phyloP scores from a whole-genome alignment of 495 filamentous ascomycete genomes.

The Darksidea phi region DNA sequence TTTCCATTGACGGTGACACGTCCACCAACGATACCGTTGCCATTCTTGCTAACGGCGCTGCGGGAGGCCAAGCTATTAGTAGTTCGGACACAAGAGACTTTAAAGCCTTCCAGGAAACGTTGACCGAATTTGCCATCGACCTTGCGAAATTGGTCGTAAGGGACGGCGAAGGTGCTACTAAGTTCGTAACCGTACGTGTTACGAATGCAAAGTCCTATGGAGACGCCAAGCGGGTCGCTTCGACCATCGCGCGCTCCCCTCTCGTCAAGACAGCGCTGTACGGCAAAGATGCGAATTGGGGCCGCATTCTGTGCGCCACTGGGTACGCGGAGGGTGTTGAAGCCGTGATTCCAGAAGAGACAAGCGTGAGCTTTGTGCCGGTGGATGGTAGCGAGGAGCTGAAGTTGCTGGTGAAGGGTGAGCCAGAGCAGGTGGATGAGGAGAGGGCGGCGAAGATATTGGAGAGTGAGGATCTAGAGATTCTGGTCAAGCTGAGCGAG shows the following conservation, averaged over 20 bases:
- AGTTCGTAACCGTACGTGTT: conserved; percentile 94
- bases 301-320: conserved; percentile 90
- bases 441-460: conserved; percentile 79
- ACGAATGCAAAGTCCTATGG: conserved; percentile 63
- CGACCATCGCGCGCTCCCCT: conserved; percentile 86
- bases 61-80: conserved; percentile 57
- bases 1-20: conserved; percentile 94
- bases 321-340: conserved; percentile 76
- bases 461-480: conserved; percentile 64
- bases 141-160: conserved; percentile 91
- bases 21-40: conserved; percentile 96
- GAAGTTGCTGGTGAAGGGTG: conserved; percentile 83
- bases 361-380: conserved; percentile 88
- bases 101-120: conserved; percentile 60
- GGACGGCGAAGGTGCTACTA: conserved; percentile 96
- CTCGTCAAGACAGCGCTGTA: conserved; percentile 97
- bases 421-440: conserved; percentile 93
- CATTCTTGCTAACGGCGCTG: conserved; percentile 90
- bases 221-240: conserved; percentile 61
- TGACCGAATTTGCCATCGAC: conserved; percentile 75
- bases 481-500: conserved; percentile 44
- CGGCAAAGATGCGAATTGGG: conserved; percentile 97
- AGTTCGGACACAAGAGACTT: conserved; percentile 61
- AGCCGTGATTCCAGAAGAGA: conserved; percentile 73
- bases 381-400: conserved; percentile 76